Evolutionary conservation across 202 grass and related monocot species (phyloP), one percentile per base, ranked within the genome.

Genomic region (Eragrostis tef): DNA sequence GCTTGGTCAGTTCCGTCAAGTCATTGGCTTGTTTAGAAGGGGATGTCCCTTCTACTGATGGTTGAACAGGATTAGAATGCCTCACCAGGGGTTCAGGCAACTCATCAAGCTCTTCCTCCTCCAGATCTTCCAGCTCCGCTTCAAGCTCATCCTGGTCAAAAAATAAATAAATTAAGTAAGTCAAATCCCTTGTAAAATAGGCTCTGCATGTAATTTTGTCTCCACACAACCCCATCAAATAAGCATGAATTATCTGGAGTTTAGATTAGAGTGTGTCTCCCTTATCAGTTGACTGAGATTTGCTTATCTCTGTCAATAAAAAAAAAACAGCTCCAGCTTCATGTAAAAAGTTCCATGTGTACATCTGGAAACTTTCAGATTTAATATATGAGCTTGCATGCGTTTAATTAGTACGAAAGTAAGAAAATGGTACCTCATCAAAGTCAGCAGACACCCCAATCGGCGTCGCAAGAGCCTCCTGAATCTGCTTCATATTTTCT

Each of bases 401-500:
- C 17, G 58, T 27, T 80, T 43, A 47, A 71, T 6, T 39, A 25
- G 21, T 67, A 24, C 34, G 26, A 49, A 74, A 3, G 74, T 21
- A 1, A 68, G 5, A 74, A 60, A 64, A 36, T 12, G 17, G 46
- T 44, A 95, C 93, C 90, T 95, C 90, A 3, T 92, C 86, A 27
- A 92, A 90, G 17, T 92, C 87, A 75, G 90, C 87, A 19, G 87
- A 89, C 73, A 81, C 80, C 12, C 87, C 83, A 7, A 86, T 4
- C 22, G 93, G 85, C 1, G 67, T 82, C 48, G 87, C 79, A 13
- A 95, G 77, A 9, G 86, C 76, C 60, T 92, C 87, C 17, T 94
- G 87, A 84, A 95, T 88, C 76, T 88, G 67, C 74, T 59, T 92
- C 86, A 95, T 92, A 66, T 85, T 82, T 61, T 92, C 85, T 0